Evolutionary conservation across 495 filamentous ascomycete species (phyloP).

Genomic region (Penicillium roqueforti): DNA sequence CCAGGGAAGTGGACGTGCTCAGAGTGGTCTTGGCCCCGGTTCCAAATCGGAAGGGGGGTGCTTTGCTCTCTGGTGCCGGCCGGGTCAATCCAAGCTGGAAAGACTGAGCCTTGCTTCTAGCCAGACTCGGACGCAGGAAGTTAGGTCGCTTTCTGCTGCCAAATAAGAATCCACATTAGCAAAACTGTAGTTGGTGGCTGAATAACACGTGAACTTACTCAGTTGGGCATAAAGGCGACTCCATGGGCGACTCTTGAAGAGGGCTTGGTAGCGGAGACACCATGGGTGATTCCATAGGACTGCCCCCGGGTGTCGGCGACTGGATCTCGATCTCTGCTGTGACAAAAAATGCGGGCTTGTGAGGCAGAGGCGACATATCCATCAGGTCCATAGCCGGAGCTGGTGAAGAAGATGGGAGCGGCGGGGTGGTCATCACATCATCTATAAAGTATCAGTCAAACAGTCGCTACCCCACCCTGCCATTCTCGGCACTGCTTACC

Average conservation of each 20-base stretch:
- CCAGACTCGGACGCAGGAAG: constrained; percentile 40
- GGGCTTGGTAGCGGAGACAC: constrained; percentile 36
- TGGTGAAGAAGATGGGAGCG: constrained; percentile 78
- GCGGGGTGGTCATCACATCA: constrained; percentile 78
- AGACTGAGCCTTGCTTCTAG: constrained; percentile 41
- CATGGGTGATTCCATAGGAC: constrained; percentile 48
- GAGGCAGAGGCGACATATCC: constrained; percentile 92
- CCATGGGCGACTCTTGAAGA: constrained; percentile 50
- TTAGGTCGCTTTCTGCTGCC: constrained; percentile 38
- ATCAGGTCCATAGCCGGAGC: constrained; percentile 70
- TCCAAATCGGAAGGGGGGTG: constrained; percentile 73
- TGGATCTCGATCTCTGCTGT: constrained; percentile 55
- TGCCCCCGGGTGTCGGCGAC: constrained; percentile 60
- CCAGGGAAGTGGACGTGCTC: constrained; percentile 59
- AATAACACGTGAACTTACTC: constrained; percentile 32
- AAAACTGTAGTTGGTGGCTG: background rate
- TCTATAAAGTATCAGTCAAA: constrained; percentile 24
- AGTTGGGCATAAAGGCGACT: constrained; percentile 38
- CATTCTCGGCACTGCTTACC: constrained; percentile 52
- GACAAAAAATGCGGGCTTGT: constrained; percentile 68
- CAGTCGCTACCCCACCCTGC: constrained; percentile 10
- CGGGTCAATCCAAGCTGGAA: constrained; percentile 37
- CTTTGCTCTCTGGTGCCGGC: constrained; percentile 52
- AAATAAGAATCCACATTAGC: background rate
- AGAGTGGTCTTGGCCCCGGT: constrained; percentile 49